Evolutionary conservation across 805 yeast genomes (phyloP).

Genomic region (Starmerella vaccinii): DNA sequence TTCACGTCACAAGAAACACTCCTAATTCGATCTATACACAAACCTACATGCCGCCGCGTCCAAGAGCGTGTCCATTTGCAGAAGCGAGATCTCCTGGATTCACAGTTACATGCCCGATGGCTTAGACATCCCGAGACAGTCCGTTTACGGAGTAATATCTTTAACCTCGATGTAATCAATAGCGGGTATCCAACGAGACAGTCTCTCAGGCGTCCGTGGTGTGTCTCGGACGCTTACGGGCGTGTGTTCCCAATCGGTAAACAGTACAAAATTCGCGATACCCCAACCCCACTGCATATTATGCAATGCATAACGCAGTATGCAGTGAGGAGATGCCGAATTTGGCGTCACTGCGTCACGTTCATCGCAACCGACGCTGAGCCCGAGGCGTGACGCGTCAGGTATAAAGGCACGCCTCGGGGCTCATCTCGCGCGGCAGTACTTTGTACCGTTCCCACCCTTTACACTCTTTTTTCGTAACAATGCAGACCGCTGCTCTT

Average conservation of each 20-base stretch:
- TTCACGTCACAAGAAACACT: background rate
- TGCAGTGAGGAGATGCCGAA: background rate
- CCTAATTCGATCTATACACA: background rate
- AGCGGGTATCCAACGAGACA: no score
- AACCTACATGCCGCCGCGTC: conserved; percentile 5
- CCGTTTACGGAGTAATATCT: no score
- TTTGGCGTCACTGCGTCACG: background rate
- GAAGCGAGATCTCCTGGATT: conserved; percentile 7
- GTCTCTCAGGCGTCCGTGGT: no score
- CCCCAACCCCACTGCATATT: background rate
- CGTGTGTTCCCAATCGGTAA: background rate
- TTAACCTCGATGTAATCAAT: no score
- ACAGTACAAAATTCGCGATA: background rate
- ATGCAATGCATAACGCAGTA: background rate
- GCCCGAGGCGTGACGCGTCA: conserved; percentile 1
- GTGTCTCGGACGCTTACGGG: background rate
- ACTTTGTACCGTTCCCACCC: background rate
- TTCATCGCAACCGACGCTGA: background rate
- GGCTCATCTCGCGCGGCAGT: background rate
- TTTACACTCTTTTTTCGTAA: background rate
- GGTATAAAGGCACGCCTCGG: background rate
- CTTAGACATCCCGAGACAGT: no score
- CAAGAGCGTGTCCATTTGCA: background rate
- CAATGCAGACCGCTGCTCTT: conserved; percentile 1
- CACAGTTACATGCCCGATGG: background rate